Evolutionary conservation across 208 protist species (phyloP).

Genomic region (Trichomonas tenax): DNA sequence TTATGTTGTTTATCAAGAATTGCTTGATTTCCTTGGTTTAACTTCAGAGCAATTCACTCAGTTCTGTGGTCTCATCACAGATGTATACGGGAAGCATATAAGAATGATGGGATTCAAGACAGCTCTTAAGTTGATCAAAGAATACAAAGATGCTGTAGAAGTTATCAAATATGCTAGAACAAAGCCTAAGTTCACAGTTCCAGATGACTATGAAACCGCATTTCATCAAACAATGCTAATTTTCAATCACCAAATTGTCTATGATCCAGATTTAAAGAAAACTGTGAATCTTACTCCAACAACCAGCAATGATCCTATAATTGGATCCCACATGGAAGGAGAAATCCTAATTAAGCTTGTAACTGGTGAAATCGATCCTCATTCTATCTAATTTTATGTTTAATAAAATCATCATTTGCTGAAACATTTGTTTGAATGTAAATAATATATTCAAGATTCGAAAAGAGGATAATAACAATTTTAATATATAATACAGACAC

Average conservation of each 20-base stretch:
- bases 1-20: background rate
- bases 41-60: background rate
- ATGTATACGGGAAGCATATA: background rate
- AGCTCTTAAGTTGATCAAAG: background rate
- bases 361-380: background rate
- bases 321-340: background rate
- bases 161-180: background rate
- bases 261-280: background rate
- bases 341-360: background rate
- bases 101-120: background rate
- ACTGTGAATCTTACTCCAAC: background rate
- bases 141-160: background rate
- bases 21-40: background rate
- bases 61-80: background rate
- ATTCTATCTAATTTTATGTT: background rate
- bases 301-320: background rate
- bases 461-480: too few species aligned
- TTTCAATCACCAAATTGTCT: conserved; percentile 17
- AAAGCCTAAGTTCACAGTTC: background rate
- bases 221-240: background rate
- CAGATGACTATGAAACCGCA: background rate
- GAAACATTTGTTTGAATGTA: too few species aligned
- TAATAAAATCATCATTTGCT: too few species aligned
- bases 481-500: too few species aligned
- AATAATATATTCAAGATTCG: too few species aligned